Evolutionary conservation across 441 rosid genomes (phyloP), one percentile per base, ranked within the genome.

Genomic region (Pelargonium myrrhifolium): DNA sequence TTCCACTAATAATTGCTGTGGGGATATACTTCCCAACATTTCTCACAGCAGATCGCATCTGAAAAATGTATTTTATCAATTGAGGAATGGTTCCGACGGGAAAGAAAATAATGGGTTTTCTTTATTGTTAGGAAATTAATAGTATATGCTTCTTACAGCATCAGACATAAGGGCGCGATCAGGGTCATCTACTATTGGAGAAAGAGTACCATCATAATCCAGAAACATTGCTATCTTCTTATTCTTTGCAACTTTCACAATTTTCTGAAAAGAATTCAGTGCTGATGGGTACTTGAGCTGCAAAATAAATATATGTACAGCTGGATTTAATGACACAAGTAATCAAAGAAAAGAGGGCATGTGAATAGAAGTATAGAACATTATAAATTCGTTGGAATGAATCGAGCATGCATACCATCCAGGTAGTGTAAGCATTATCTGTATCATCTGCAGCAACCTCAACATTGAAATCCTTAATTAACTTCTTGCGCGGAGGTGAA

Each of bases 211-310:
- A 66, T 93, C 98, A 66, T 89, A 93, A 64, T 93, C 98, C 28
- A 89, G 83, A 78, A 93, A 93, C 14, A 93, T 24, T 40, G 92
- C 98, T 69, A 90, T 81, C 78, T 77, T 90, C 78, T 90, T 90
- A 77, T 77, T 84, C 78, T 78, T 78, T 11, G 98, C 93, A 71
- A 76, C 77, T 53, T 71, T 74, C 14, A 77, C 67, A 37, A 90
- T 90, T 71, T 84, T 79, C 64, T 81, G 87, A 73, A 93, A 90
- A 37, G 79, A 86, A 9, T 70, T 79, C 28, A 89, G 85, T 6
- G 98, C 98, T 56, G 98, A 89, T 72, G 97, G 98, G 79, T 89
- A 82, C 73, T 89, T 87, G 6, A 84, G 85, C 98, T 93, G 89
- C 78, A 77, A 9, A 56, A 74, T 53, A 37, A 68, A 17, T 65